Base-by-base conservation (phyloP, 352 stramenopile genomes). In the Pythium rishiriense region DNA sequence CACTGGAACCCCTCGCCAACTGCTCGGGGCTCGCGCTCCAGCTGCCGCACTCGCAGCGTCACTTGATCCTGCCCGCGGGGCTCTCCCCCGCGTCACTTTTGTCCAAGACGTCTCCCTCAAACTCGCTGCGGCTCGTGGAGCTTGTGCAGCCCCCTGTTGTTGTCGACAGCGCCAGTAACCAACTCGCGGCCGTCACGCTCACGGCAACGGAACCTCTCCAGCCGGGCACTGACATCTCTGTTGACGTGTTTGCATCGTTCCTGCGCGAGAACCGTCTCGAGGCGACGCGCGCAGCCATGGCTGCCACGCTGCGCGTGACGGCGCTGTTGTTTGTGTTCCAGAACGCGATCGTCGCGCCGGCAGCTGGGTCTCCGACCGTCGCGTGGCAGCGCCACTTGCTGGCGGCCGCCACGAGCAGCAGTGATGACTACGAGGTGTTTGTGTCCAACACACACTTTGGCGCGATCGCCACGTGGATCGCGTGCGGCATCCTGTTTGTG, bases 381-480 rank as follows among this genome's bases (percentile, higher is more conserved):
- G 55, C 62, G 15, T 68, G 61, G 61, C 43, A 62, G 35, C 61
- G 61, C 31, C 61, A 62, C 49, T 43, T 67, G 12, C 31, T 24
- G 29, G 24, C 42, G 19, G 46, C 60, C n/a, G 46, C 41, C 11
- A 48, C 47, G 28, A 53, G 28, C 43, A 6, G 37, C 12, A 17
- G 37, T 21, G 28, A 60, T 7, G 59, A 69, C 43, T 72, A 76
- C 22, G 69, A 78, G 24, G 50, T 90, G 12, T 77, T 79, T 53
- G 59, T 90, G 59, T 76, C 72, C 29, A 90, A 88, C 72, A 90
- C 81, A 17, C 55, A 55, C n/a, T 73, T 86, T 24, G 81, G 81
- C 37, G 78, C 76, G 46, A 69, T 76, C 19, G 69, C 82, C 35
- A 88, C 81, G 4, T 73, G 87, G 25, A 53, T 60, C 8, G 81